Evolutionary conservation across 1,139 yeast species (phyloP).

Genomic region (Martiniozyma asiatica): DNA sequence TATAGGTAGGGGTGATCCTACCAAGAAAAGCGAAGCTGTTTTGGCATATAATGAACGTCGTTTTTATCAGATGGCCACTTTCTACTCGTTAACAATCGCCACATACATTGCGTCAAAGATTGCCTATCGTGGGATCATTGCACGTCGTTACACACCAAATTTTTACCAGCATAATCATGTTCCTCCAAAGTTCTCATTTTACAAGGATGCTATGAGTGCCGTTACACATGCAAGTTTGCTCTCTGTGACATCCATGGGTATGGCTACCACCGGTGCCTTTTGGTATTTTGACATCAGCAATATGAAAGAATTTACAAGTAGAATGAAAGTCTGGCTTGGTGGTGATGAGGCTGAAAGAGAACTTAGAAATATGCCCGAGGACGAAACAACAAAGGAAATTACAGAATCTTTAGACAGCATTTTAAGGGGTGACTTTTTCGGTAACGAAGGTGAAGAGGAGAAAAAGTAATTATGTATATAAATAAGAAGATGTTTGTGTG

Average conservation of each 20-base stretch:
- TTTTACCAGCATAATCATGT: conserved; percentile 78
- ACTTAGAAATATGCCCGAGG: conserved; percentile 42
- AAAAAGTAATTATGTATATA: not conserved
- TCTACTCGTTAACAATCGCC: conserved; percentile 60
- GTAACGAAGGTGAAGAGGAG: conserved; percentile 3
- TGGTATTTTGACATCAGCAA: conserved; percentile 69
- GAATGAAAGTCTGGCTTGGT: conserved; percentile 56
- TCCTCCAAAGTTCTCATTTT: conserved; percentile 72
- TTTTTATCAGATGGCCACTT: conserved; percentile 58
- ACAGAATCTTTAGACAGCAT: conserved; percentile 23
- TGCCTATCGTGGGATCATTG: conserved; percentile 62
- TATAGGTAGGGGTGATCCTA: conserved; percentile 17
- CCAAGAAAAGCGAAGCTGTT: conserved; percentile 20
- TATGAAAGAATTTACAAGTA: conserved; percentile 59
- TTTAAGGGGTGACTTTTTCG: conserved; percentile 8
- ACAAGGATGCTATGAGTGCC: conserved; percentile 79
- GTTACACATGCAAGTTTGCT: conserved; percentile 71
- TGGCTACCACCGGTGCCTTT: conserved; percentile 63
- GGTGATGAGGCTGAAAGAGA: conserved; percentile 51
- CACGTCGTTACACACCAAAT: conserved; percentile 65
- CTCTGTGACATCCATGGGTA: conserved; percentile 61
- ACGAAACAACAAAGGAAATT: conserved; percentile 49
- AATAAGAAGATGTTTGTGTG: not conserved
- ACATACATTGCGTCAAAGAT: conserved; percentile 64
- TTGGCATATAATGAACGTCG: conserved; percentile 37